Base-by-base conservation (phyloP, 2,329 filamentous ascomycete species). In the Phyllosticta citriasiana region DNA sequence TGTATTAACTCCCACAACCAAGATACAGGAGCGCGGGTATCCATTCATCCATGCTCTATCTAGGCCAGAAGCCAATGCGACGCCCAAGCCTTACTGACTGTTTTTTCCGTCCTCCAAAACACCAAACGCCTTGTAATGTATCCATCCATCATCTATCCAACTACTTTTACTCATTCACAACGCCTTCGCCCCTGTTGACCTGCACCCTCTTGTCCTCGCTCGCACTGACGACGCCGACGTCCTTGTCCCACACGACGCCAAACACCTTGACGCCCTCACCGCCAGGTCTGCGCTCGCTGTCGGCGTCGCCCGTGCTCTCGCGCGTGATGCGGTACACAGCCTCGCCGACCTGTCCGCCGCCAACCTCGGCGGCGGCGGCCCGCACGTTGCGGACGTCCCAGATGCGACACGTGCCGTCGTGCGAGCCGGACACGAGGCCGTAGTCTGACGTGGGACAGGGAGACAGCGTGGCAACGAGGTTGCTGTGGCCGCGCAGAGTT, bases 161-260 rank as follows among this genome's bases (percentile, higher is more conserved):
- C 0, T 9, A 22, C 2, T n/a, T 55, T 30, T 57, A 57, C 30
- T 35, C 33, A 25, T 25, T 19, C 19, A 25, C 30, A 27, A 55
- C 35, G 7, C 52, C 55, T 16, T 61, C 60, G 14, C 60, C 60
- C n/a, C 53, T 52, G 74, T 99, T 97, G 63, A 99, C 85, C 79
- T 99, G 94, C 68, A 99, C 86, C 78, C 84, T 86, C 78, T 94
- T 96, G 72, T 99, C 94, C 81, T 97, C 92, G 16, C 93, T 91
- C 53, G 81, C 91, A 69, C 89, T 95, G 53, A 97, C 88, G 71
- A 99, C 93, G 1, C 94, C 95, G 70, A 95, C 85, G 6, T 85
- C 83, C 72, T 81, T 79, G 74, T 97, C 89, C 94, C 94, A 99
- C 63, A 80, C 83, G 4, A 97, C 89, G 35, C 85, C 84, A 73